phyloP scores from a whole-genome alignment of 345 rosid species.

The Rhizophora apiculata region DNA sequence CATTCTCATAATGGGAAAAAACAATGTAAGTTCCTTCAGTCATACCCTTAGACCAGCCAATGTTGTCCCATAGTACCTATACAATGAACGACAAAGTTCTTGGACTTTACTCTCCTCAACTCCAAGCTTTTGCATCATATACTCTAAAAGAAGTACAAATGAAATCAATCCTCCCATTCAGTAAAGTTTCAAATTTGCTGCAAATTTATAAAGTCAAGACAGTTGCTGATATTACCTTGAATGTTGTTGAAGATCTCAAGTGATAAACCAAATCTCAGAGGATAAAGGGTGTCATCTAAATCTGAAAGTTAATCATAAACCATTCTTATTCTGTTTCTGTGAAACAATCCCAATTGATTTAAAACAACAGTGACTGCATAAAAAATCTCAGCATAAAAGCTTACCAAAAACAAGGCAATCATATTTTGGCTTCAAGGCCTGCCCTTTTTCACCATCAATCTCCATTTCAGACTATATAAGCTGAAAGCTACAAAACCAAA shows the following conservation, averaged over 20 bases:
- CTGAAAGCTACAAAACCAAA: not conserved
- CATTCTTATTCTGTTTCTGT: not conserved
- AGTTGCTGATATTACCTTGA: slow-evolving; percentile 16
- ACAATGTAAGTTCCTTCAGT: not conserved
- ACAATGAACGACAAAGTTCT: slow-evolving; percentile 58
- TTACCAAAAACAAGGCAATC: slow-evolving; percentile 34
- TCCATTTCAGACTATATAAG: slow-evolving; percentile 17
- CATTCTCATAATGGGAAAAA: not conserved
- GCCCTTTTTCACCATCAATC: slow-evolving; percentile 4
- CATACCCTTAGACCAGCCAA: slow-evolving; percentile 95
- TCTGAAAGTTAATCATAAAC: slow-evolving; percentile 20
- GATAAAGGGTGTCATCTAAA: slow-evolving; percentile 36
- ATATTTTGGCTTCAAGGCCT: slow-evolving; percentile 14
- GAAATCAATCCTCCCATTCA: not conserved
- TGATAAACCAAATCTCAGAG: slow-evolving; percentile 24
- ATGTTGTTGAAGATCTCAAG: slow-evolving; percentile 17
- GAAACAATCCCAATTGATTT: not conserved
- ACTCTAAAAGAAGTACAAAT: slow-evolving; percentile 41
- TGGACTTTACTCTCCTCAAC: slow-evolving; percentile 54
- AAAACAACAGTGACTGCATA: not conserved
- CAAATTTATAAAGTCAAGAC: not conserved
- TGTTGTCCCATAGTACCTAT: slow-evolving; percentile 90
- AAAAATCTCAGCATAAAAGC: not conserved
- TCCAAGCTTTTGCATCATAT: slow-evolving; percentile 78
- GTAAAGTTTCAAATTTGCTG: not conserved